phyloP scores from a whole-genome alignment of 495 filamentous ascomycete genomes.

The Rhizodiscina lignyota region DNA sequence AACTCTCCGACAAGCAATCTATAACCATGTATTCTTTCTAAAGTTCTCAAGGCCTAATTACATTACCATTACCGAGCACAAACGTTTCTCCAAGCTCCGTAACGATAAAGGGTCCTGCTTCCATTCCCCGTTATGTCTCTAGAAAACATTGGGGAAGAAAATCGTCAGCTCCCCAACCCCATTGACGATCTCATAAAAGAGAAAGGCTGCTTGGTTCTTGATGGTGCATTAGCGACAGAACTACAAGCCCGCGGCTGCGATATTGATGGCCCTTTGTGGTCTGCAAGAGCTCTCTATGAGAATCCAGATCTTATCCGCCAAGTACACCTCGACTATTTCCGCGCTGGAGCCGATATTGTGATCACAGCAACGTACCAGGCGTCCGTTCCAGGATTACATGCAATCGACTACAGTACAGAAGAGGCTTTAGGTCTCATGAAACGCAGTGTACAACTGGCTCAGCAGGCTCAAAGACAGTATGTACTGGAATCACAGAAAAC shows the following conservation, averaged over 20 bases:
- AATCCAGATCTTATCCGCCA: slow-evolving; percentile 11
- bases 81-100: too few species aligned
- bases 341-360: slow-evolving; percentile 17
- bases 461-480: slow-evolving; percentile 9
- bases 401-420: slow-evolving; percentile 7
- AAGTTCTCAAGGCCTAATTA: too few species aligned
- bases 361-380: slow-evolving; percentile 23
- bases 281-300: slow-evolving; percentile 12
- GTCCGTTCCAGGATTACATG: slow-evolving; percentile 13
- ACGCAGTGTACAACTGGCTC: slow-evolving; percentile 16
- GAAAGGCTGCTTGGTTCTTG: too few species aligned
- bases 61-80: too few species aligned
- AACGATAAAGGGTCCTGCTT: too few species aligned
- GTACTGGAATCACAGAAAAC: slow-evolving; percentile 5
- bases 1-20: too few species aligned
- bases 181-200: too few species aligned
- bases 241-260: slow-evolving; percentile 16
- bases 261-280: slow-evolving; percentile 17
- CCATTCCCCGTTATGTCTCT: too few species aligned
- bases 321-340: slow-evolving; percentile 17
- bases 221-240: slow-evolving; percentile 21
- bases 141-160: too few species aligned
- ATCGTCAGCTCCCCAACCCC: too few species aligned
- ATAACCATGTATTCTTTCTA: too few species aligned
- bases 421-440: slow-evolving; percentile 10